Conservation (phyloP, 2,329 filamentous ascomycete genomes). For the Xylariaceae sp. region DNA sequence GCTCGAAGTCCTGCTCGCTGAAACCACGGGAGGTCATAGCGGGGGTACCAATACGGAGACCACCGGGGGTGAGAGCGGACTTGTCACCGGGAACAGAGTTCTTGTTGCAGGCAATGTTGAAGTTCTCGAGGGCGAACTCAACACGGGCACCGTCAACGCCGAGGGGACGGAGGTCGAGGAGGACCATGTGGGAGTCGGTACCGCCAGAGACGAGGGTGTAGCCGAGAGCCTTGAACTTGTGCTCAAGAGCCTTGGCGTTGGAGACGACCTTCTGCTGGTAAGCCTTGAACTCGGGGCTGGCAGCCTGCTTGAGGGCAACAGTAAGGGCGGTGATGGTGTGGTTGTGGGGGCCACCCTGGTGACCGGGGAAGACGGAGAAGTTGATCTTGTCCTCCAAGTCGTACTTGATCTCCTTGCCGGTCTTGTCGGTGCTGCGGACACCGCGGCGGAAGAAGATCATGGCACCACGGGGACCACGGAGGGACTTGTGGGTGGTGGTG, state of each 20-base stretch:
- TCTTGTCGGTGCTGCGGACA: constrained; percentile 85
- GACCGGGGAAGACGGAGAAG: constrained; percentile 97
- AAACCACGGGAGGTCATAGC: constrained; percentile 98
- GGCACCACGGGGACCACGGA: constrained; percentile 92
- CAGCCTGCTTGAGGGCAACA: constrained; percentile 91
- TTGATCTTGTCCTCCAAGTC: constrained; percentile 96
- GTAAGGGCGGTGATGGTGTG: constrained; percentile 98
- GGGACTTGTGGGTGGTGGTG: constrained; percentile 98
- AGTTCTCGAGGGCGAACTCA: constrained; percentile 92
- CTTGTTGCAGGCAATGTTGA: constrained; percentile 99
- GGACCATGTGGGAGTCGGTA: constrained; percentile 96
- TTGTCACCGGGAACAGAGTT: constrained; percentile 98
- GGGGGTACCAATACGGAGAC: constrained; percentile 92
- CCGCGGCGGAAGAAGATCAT: constrained; percentile 99
- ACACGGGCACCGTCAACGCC: constrained; percentile 88
- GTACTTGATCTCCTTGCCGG: constrained; percentile 83
- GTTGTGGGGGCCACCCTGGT: constrained; percentile 98
- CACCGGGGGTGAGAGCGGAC: constrained; percentile 87
- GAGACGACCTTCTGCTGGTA: constrained; percentile 91
- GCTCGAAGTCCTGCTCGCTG: constrained; percentile 84
- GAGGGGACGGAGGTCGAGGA: constrained; percentile 85
- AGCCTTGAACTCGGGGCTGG: constrained; percentile 80
- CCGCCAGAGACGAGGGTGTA: constrained; percentile 95
- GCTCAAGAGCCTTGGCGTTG: constrained; percentile 89
- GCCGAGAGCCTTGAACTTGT: constrained; percentile 75